Evolutionary conservation across 345 rosid species (phyloP).

Genomic region (Heritiera littoralis): DNA sequence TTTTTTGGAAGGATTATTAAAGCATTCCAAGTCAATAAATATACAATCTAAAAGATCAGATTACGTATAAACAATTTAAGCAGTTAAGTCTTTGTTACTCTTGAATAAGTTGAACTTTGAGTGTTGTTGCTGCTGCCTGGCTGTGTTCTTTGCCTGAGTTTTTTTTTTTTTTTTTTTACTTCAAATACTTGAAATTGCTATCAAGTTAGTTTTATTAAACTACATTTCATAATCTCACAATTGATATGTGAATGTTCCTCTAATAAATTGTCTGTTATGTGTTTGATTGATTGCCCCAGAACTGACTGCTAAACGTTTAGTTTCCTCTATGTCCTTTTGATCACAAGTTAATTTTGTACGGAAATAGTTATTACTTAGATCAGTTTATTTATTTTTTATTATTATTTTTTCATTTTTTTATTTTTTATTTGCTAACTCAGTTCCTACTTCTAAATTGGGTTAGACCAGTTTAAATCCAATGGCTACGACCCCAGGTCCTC

Average conservation of each 20-base stretch:
- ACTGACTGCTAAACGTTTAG: background rate
- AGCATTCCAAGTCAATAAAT: too few species aligned
- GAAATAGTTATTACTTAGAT: background rate
- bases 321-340: background rate
- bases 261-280: background rate
- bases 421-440: background rate
- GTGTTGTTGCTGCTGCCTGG: too few species aligned
- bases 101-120: too few species aligned
- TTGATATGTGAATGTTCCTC: background rate
- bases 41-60: too few species aligned
- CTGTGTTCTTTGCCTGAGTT: too few species aligned
- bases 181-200: background rate
- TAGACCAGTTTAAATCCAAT: constrained; percentile 18
- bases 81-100: too few species aligned
- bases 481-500: constrained; percentile 16
- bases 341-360: background rate
- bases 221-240: too few species aligned
- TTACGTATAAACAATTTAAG: too few species aligned
- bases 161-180: too few species aligned
- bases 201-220: background rate
- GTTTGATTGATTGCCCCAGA: background rate
- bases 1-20: too few species aligned
- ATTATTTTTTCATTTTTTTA: too few species aligned
- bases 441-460: background rate
- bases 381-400: background rate